Evolutionary conservation across 1,139 yeast species (phyloP), one percentile per base, ranked within the genome.

Genomic region (Pichia sp.): DNA sequence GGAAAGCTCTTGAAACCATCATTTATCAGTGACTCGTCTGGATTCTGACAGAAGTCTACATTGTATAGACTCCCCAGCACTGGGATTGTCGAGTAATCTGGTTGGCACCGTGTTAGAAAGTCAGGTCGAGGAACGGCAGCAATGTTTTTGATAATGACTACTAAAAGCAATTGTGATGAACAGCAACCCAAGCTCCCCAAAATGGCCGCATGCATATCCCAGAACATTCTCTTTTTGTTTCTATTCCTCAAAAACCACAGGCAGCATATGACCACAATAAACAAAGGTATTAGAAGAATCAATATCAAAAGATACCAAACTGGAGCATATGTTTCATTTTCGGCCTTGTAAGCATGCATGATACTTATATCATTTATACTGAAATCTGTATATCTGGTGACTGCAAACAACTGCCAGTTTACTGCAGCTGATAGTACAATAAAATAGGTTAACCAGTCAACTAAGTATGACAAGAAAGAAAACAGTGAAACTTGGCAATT

Each of bases 1-100:
- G 83, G 82, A 58, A 79, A 78, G 4, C 79, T 70, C 57, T 81
- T 69, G 57, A 78, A 75, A 0, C 82, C 83, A 64, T 78, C 81
- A 54, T 67, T 66, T 0, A 79, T 56, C 7, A 74, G 51, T n/a
- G 59, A 55, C 8, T 63, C 46, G 52, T 74, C 61, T 1, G 62
- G 57, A 45, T 68, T 71, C 0, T 68, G 60, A 60, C 83, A 79
- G 3, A 73, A 60, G 0, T 64, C 68, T n/a, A 74, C 72, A 15
- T 71, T 71, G 6, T 71, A 67, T 46, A 77, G 62, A 0, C 57
- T 56, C 53, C 13, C 69, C 13, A 45, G 57, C 2, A 19, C 23
- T 5, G 61, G 52, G 13, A 46, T 7, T 5, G 19, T n/a, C 4
- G 7, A 7, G 19, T 16, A 42, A 15, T 62, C 57, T 5, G 81